A percentile compares a stretch with the other conserved stretches of the same genome.
Conservation (phyloP, 1,139 yeast genomes). For the Geotrichum candidum region DNA sequence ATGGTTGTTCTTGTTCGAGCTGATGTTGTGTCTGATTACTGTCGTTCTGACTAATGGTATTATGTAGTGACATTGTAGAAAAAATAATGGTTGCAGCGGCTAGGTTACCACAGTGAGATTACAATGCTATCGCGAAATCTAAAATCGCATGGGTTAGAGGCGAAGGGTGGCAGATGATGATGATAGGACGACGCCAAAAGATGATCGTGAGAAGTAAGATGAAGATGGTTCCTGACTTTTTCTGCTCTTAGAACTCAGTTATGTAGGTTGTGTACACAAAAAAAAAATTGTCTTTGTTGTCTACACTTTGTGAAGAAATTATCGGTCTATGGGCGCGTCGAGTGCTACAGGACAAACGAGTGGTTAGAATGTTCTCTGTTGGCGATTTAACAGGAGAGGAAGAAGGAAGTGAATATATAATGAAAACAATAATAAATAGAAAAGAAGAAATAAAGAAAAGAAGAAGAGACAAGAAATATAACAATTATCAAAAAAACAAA, state of each 20-base stretch:
- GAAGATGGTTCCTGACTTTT: background rate
- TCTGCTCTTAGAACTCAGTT: background rate
- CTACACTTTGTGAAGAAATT: background rate
- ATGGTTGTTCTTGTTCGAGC: conserved; percentile 9
- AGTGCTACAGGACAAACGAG: background rate
- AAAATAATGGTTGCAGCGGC: background rate
- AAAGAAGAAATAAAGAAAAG: background rate
- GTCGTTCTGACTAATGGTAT: background rate
- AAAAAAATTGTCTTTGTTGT: background rate
- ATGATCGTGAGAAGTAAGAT: background rate
- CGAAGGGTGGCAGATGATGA: background rate
- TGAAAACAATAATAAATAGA: no score
- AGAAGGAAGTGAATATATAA: background rate
- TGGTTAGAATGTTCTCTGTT: background rate
- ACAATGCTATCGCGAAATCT: background rate
- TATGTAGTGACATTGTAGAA: background rate
- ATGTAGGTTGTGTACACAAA: background rate
- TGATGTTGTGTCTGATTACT: background rate
- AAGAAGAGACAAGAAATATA: background rate
- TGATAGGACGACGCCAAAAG: background rate
- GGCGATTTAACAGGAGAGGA: background rate
- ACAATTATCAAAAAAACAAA: background rate
- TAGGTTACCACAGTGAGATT: background rate
- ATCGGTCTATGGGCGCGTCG: background rate
- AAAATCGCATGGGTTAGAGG: background rate